phyloP scores from a whole-genome alignment of 2,329 filamentous ascomycete genomes.

The Ascochyta koolunga region DNA sequence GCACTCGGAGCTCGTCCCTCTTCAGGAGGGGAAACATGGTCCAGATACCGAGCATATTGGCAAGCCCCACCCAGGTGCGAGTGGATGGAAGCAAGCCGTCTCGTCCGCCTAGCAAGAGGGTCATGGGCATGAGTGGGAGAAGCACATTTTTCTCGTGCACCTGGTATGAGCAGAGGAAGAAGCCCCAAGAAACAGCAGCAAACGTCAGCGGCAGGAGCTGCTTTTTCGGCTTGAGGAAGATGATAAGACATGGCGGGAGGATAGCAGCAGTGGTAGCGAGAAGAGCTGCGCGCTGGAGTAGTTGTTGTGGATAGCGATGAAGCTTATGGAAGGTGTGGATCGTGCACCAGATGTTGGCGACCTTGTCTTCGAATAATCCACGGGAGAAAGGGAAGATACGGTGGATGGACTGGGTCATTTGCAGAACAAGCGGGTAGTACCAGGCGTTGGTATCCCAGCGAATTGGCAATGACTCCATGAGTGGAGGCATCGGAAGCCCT shows the following conservation, averaged over 20 bases:
- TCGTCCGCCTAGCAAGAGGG: slow-evolving; percentile 77
- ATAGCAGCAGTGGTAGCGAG: slow-evolving; percentile 77
- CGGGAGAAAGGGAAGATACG: slow-evolving; percentile 95
- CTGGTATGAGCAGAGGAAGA: slow-evolving; percentile 97
- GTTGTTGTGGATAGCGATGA: slow-evolving; percentile 69
- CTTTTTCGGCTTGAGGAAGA: slow-evolving; percentile 79
- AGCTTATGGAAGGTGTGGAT: slow-evolving; percentile 90
- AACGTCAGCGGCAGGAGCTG: slow-evolving; percentile 80
- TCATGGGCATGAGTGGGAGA: slow-evolving; percentile 92
- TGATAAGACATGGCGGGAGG: slow-evolving; percentile 75
- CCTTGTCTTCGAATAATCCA: slow-evolving; percentile 98
- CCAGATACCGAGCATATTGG: slow-evolving; percentile 87
- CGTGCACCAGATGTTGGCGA: slow-evolving; percentile 97
- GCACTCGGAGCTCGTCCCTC: slow-evolving; percentile 81
- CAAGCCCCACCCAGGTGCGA: slow-evolving; percentile 93
- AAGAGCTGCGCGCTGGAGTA: slow-evolving; percentile 79
- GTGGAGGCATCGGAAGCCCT: slow-evolving; percentile 63
- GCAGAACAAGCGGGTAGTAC: slow-evolving; percentile 77
- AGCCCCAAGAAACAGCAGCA: slow-evolving; percentile 88
- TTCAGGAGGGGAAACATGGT: slow-evolving; percentile 91
- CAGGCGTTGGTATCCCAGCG: slow-evolving; percentile 66
- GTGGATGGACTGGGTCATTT: slow-evolving; percentile 82
- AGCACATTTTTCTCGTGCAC: slow-evolving; percentile 98
- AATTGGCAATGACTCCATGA: slow-evolving; percentile 66
- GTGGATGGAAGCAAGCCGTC: slow-evolving; percentile 77